Conservation (phyloP, 1,284 basidiomycete species). For the Leccinum angustisporum region DNA sequence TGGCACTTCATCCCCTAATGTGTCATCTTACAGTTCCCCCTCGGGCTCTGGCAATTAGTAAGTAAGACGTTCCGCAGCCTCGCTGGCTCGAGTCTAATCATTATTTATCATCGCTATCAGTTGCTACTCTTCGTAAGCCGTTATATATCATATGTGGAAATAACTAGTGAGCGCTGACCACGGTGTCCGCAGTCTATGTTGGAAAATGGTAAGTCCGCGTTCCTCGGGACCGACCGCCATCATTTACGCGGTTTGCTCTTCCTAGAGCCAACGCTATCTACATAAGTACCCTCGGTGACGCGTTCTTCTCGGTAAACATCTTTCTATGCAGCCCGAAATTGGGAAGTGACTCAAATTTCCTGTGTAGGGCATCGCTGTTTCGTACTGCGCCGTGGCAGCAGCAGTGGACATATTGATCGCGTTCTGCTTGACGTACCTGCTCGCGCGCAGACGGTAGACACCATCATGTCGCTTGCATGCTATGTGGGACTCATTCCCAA, state of each 20-base stretch:
- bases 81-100: not conserved
- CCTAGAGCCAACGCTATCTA: not conserved
- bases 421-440: conserved; percentile 3
- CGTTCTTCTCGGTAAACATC: conserved; percentile 1
- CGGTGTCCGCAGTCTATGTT: conserved; percentile 2
- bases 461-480: not conserved
- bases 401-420: conserved; percentile 6
- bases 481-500: not conserved
- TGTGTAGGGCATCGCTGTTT: conserved; percentile 1
- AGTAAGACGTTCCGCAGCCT: not conserved
- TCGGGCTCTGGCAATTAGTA: not conserved
- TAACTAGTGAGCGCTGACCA: not conserved
- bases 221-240: not conserved
- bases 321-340: not conserved
- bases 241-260: not conserved
- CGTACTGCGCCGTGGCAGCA: conserved; percentile 5
- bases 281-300: not conserved
- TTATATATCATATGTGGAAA: not conserved
- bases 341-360: not conserved
- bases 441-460: conserved; percentile 3
- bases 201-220: not conserved
- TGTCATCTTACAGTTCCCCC: not conserved
- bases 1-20: not conserved
- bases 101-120: not conserved
- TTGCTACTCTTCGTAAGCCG: not conserved